Conservation (phyloP, 768 basidiomycete genomes). For the Termitomyces sp. region DNA sequence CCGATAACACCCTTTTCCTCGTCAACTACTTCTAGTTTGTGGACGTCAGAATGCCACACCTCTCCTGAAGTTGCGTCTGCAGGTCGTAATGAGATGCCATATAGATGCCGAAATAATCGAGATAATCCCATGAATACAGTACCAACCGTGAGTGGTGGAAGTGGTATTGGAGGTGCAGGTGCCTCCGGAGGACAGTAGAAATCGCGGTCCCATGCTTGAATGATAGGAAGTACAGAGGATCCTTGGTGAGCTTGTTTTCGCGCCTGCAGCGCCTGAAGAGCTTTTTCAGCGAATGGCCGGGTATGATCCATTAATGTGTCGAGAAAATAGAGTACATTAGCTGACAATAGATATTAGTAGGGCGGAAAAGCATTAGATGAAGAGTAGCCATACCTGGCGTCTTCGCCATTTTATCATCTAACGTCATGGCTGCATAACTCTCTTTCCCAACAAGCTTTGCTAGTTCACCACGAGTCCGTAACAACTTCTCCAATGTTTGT, state of each 20-base stretch:
- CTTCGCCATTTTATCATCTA: constrained; percentile 97
- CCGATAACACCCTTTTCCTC: constrained; percentile 84
- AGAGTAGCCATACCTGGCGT: constrained; percentile 59
- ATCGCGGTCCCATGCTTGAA: constrained; percentile 97
- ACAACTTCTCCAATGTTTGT: constrained; percentile 66
- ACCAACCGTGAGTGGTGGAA: constrained; percentile 81
- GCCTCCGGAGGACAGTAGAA: constrained; percentile 84
- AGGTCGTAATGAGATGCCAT: constrained; percentile 80
- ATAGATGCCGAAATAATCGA: constrained; percentile 77
- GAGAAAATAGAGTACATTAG: constrained; percentile 85
- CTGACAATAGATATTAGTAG: constrained; percentile 28
- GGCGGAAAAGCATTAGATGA: not conserved
- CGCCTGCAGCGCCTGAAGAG: constrained; percentile 58
- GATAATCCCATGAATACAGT: constrained; percentile 83
- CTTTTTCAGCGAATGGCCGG: constrained; percentile 66
- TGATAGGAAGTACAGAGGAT: constrained; percentile 49
- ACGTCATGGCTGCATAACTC: constrained; percentile 82
- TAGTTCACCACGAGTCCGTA: constrained; percentile 74
- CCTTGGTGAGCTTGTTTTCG: constrained; percentile 74
- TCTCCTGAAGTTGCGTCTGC: constrained; percentile 68
- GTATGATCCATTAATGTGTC: constrained; percentile 78
- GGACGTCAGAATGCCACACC: constrained; percentile 84
- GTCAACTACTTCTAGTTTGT: constrained; percentile 91
- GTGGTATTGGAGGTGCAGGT: constrained; percentile 65
- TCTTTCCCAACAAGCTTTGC: constrained; percentile 80